phyloP scores from a whole-genome alignment of 306 rosid genomes.

The Quercus gilva region DNA sequence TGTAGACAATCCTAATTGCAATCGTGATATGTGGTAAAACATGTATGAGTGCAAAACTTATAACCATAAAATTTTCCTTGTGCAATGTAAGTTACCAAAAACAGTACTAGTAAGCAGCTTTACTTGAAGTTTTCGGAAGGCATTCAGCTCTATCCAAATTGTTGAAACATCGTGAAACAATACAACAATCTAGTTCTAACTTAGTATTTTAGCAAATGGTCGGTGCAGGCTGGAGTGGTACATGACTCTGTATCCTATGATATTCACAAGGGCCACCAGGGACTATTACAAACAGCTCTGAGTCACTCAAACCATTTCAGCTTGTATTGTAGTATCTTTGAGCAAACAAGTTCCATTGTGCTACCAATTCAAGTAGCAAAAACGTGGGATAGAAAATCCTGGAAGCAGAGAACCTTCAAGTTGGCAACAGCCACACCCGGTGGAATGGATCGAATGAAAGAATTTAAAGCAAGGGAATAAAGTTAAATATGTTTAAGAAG shows the following conservation, averaged over 20 bases:
- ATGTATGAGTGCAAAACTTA: background rate
- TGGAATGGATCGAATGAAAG: background rate
- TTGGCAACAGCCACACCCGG: background rate
- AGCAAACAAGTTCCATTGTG: background rate
- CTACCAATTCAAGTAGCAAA: background rate
- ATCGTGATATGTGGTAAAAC: background rate
- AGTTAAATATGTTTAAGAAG: background rate
- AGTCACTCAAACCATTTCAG: too few relatives aligned
- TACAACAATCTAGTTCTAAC: background rate
- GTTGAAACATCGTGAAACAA: background rate
- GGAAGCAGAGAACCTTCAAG: background rate
- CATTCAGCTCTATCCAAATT: background rate
- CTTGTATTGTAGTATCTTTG: background rate
- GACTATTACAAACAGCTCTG: background rate
- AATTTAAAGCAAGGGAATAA: background rate
- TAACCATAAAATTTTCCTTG: background rate
- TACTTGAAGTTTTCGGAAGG: background rate
- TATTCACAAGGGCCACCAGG: background rate
- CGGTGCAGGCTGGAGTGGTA: constrained; percentile 3
- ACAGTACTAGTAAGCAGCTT: background rate
- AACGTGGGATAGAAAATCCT: background rate
- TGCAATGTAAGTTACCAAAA: background rate
- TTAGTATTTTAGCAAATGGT: background rate
- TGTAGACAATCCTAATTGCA: too few relatives aligned
- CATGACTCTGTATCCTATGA: constrained; percentile 1